Conservation (phyloP, 495 filamentous ascomycete species). For the Neurospora discreta region DNA sequence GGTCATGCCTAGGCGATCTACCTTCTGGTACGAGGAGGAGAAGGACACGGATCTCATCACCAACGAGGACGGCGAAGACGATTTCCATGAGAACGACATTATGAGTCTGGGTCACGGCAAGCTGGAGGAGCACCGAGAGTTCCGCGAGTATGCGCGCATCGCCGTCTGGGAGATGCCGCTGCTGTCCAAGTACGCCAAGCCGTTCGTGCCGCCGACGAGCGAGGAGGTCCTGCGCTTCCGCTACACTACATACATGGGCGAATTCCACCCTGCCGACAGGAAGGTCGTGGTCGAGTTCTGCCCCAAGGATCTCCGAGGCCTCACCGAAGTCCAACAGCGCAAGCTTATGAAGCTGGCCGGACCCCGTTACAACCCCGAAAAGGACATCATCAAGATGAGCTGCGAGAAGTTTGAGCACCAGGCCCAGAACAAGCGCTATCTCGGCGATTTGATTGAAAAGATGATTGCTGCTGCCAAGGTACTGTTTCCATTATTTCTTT, state of each 20-base stretch:
- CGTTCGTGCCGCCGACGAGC: constrained; percentile 59
- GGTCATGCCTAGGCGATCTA: constrained; percentile 3
- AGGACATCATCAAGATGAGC: constrained; percentile 75
- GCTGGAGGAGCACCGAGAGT: constrained; percentile 80
- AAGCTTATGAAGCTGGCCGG: constrained; percentile 86
- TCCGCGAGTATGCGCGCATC: constrained; percentile 77
- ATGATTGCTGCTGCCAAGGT: constrained; percentile 68
- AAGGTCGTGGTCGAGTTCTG: constrained; percentile 91
- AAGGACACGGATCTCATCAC: constrained; percentile 29
- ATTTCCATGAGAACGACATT: constrained; percentile 65
- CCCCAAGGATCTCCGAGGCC: constrained; percentile 47
- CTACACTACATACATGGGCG: constrained; percentile 95
- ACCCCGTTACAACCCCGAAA: constrained; percentile 81
- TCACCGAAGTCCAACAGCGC: constrained; percentile 53
- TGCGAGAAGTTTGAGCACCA: constrained; percentile 78
- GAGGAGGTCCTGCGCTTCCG: constrained; percentile 74
- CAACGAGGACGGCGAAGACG: constrained; percentile 29
- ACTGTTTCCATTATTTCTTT: constrained; percentile 1
- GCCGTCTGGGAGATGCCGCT: constrained; percentile 95
- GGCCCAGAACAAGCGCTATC: constrained; percentile 92
- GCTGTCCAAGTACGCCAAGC: constrained; percentile 67
- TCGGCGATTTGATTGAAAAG: constrained; percentile 64
- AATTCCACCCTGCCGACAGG: constrained; percentile 77
- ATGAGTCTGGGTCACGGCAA: constrained; percentile 69
- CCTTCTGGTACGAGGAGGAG: constrained; percentile 34